Conservation (phyloP, 371 early-diverging fungal genomes). For the Dinochytrium kinnereticum region DNA sequence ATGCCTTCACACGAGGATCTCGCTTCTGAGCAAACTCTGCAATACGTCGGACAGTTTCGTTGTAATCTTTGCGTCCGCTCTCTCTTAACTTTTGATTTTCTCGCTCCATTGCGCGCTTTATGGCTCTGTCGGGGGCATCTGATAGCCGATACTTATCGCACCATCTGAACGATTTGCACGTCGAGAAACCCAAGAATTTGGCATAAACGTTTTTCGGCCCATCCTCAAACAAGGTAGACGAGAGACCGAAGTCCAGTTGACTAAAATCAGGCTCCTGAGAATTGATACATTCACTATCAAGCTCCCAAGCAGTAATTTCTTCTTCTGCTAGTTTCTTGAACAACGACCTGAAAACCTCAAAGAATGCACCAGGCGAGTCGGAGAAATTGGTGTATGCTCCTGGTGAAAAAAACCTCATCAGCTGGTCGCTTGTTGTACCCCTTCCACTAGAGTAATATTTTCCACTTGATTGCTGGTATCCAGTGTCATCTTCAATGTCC, state of each 20-base stretch:
- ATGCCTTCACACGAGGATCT: conserved; percentile 75
- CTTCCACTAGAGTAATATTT: conserved; percentile 35
- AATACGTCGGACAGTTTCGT: conserved; percentile 71
- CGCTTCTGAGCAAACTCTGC: conserved; percentile 64
- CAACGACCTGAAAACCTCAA: conserved; percentile 73
- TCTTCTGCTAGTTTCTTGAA: conserved; percentile 80
- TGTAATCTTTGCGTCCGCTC: conserved; percentile 81
- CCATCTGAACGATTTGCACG: conserved; percentile 87
- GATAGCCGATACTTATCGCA: conserved; percentile 83
- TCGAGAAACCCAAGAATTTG: conserved; percentile 61
- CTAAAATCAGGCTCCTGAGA: conserved; percentile 32
- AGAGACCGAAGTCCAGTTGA: conserved; percentile 61
- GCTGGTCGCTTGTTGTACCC: conserved; percentile 59
- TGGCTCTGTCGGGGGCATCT: conserved; percentile 81
- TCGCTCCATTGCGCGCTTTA: conserved; percentile 87
- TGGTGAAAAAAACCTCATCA: conserved; percentile 74
- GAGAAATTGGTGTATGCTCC: conserved; percentile 70
- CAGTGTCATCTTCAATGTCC: conserved; percentile 37
- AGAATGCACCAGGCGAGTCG: conserved; percentile 76
- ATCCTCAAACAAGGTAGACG: conserved; percentile 57
- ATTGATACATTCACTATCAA: conserved; percentile 43
- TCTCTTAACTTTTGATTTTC: conserved; percentile 89
- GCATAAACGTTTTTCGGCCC: conserved; percentile 31
- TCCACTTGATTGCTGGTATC: conserved; percentile 13
- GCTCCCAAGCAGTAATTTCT: conserved; percentile 69